A percentile compares a stretch with the other conserved stretches of the same genome.
Evolutionary conservation across 768 basidiomycete species (phyloP).

Genomic region (Leucosporidium creatinivorum): DNA sequence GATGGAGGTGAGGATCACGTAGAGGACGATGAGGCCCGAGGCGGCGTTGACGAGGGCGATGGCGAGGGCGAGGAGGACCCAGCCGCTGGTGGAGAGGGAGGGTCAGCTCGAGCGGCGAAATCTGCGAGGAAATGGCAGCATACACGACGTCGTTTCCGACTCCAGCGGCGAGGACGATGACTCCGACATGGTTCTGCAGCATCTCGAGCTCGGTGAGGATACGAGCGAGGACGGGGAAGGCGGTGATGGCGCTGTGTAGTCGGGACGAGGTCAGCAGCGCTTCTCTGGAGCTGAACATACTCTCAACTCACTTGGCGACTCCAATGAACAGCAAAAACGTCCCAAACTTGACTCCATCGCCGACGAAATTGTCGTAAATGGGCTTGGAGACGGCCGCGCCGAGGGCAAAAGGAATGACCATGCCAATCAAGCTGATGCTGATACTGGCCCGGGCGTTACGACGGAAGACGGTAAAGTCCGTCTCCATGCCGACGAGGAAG

Average conservation of each 20-base stretch:
- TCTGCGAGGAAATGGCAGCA: neutral
- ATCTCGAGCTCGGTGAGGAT: slow-evolving; percentile 78
- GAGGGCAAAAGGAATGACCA: slow-evolving; percentile 70
- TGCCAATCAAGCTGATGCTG: slow-evolving; percentile 58
- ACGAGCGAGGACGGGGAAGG: slow-evolving; percentile 54
- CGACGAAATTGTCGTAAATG: slow-evolving; percentile 60
- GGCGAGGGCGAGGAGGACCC: slow-evolving; percentile 74
- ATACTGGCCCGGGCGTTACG: slow-evolving; percentile 56
- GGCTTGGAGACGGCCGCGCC: slow-evolving; percentile 69
- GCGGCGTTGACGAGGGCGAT: slow-evolving; percentile 77
- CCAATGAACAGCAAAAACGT: slow-evolving; percentile 80
- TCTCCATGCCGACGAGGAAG: slow-evolving; percentile 60
- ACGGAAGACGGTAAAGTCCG: slow-evolving; percentile 64
- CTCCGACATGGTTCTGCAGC: slow-evolving; percentile 73
- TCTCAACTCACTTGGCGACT: slow-evolving; percentile 55
- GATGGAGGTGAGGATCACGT: slow-evolving; percentile 60
- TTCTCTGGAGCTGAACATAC: no score
- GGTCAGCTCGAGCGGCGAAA: neutral
- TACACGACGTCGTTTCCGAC: slow-evolving; percentile 47
- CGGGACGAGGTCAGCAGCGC: neutral
- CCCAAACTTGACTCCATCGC: slow-evolving; percentile 51
- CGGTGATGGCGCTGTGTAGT: slow-evolving; percentile 44
- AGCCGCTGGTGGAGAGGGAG: slow-evolving; percentile 46
- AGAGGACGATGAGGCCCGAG: slow-evolving; percentile 66
- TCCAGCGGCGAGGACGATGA: slow-evolving; percentile 72